These are phyloP conservation scores for Paraglomus brasilianum DNA, from an alignment of 192 early-diverging fungal species.

Conservation along the genomic window DNA sequence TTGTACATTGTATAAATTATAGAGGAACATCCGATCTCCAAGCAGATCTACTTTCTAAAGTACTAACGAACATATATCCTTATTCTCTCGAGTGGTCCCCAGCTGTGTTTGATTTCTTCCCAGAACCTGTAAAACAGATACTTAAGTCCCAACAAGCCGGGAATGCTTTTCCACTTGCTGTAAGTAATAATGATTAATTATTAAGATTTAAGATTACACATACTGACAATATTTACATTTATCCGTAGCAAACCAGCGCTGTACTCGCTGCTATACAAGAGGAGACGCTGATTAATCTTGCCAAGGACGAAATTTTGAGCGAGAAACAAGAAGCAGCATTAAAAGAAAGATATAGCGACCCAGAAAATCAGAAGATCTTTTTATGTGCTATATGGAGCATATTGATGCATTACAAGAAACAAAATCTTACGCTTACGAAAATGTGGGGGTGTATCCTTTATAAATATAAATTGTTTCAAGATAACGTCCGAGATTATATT, in stretches of 20 bases:
- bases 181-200: conserved; percentile 34
- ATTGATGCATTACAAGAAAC: conserved; percentile 39
- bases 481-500: too few species aligned
- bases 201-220: conserved; percentile 34
- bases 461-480: too few species aligned
- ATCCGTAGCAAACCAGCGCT: too few species aligned
- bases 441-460: neutral
- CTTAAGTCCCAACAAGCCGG: conserved; percentile 34
- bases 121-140: conserved; percentile 46
- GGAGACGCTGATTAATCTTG: conserved; percentile 8
- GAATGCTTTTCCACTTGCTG: conserved; percentile 35
- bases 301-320: neutral
- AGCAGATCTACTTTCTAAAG: conserved; percentile 45
- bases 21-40: conserved; percentile 54
- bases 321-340: conserved; percentile 28
- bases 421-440: conserved; percentile 17
- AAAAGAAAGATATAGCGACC: conserved; percentile 55
- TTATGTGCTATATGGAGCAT: conserved; percentile 66
- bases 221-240: conserved; percentile 32
- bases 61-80: conserved; percentile 50
- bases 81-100: conserved; percentile 55
- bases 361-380: conserved; percentile 63
- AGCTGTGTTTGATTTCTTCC: conserved; percentile 53
- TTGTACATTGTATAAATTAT: neutral
- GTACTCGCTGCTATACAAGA: neutral